A percentile compares a stretch with the other conserved stretches of the same genome.
phyloP scores from a whole-genome alignment of 257 asterid species.

The Rauvolfia tetraphylla region DNA sequence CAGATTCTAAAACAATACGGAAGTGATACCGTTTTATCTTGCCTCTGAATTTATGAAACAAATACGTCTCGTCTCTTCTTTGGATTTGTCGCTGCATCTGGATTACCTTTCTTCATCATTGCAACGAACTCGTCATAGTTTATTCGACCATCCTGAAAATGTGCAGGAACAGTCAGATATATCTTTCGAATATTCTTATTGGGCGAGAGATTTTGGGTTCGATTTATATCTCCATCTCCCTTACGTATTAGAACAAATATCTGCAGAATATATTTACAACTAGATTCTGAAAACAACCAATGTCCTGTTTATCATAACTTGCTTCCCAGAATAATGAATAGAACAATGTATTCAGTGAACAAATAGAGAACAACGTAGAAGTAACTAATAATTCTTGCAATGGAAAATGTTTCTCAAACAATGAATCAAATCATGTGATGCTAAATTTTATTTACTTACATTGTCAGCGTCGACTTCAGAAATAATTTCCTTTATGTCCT shows the following conservation, averaged over 20 bases:
- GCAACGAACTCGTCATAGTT: slow-evolving; percentile 80
- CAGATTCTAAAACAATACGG: background rate
- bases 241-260: too few species aligned
- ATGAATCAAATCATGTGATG: background rate
- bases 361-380: too few species aligned
- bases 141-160: slow-evolving; percentile 70
- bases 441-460: slow-evolving; percentile 41
- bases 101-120: slow-evolving; percentile 87
- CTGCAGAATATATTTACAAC: too few species aligned
- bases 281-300: too few species aligned
- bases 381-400: too few species aligned
- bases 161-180: background rate
- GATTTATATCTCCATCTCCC: too few species aligned
- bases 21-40: background rate
- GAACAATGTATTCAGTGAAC: too few species aligned
- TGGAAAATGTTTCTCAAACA: too few species aligned
- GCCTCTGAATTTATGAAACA: slow-evolving; percentile 7
- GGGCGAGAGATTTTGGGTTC: too few species aligned
- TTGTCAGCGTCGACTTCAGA: slow-evolving; percentile 72
- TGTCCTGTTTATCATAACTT: too few species aligned
- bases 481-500: slow-evolving; percentile 66
- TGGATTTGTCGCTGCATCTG: slow-evolving; percentile 53
- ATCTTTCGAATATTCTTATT: too few species aligned
- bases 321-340: too few species aligned
- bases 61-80: slow-evolving; percentile 66